Conservation (phyloP, 78 protist genomes). For the Chrysochromulina tobinii region DNA sequence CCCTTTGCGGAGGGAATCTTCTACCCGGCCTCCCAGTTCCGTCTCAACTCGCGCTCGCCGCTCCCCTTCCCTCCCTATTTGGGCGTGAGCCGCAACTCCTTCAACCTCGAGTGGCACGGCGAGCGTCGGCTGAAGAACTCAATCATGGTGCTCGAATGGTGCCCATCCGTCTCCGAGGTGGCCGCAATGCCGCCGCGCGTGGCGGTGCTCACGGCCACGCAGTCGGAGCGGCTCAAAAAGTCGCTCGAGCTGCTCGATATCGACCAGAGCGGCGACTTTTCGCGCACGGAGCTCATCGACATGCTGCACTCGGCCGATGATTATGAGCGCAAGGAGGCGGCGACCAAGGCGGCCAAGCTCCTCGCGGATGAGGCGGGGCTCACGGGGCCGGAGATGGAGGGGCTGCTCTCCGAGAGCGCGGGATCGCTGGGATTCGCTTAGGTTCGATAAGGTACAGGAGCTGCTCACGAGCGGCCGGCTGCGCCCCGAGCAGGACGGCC, state of each 20-base stretch:
- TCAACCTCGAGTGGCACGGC: constrained; percentile 56
- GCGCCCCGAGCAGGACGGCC: background rate
- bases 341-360: too few relatives aligned
- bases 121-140: constrained; percentile 64
- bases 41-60: background rate
- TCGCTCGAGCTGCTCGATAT: constrained; percentile 3
- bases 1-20: background rate
- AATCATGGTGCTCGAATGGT: constrained; percentile 52
- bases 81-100: constrained; percentile 39
- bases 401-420: background rate
- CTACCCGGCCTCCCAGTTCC: constrained; percentile 33
- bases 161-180: background rate
- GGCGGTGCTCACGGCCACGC: background rate
- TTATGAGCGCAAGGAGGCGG: too few relatives aligned
- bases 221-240: background rate
- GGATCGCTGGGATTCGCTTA: background rate
- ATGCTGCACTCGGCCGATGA: constrained; percentile 1
- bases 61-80: constrained; percentile 35
- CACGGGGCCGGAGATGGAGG: background rate
- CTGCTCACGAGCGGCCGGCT: background rate
- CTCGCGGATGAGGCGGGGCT: background rate
- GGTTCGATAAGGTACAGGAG: background rate
- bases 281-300: background rate
- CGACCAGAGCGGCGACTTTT: background rate
- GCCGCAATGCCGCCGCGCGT: background rate